phyloP scores from a whole-genome alignment of 1,284 basidiomycete species.

The Tilletia indica region DNA sequence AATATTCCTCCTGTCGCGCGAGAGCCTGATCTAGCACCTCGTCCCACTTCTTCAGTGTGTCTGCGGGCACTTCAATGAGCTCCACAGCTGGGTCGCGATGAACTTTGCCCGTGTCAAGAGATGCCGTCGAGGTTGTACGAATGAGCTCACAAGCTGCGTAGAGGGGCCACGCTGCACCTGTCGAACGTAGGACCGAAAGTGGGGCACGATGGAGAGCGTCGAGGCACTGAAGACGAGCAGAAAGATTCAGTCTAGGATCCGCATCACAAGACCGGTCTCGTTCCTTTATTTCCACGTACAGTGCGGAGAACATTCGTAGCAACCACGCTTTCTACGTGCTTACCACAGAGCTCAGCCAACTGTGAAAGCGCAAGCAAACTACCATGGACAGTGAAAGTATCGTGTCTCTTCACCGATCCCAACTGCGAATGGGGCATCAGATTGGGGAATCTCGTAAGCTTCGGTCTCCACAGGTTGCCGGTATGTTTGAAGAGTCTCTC shows the following conservation, averaged over 20 bases:
- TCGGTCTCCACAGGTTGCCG: neutral
- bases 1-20: constrained; percentile 66
- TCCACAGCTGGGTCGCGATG: neutral
- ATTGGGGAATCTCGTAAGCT: neutral
- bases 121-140: constrained; percentile 58
- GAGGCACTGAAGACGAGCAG: constrained; percentile 56
- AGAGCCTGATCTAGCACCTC: constrained; percentile 71
- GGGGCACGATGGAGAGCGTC: constrained; percentile 63
- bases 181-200: constrained; percentile 64
- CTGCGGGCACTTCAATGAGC: constrained; percentile 57
- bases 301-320: constrained; percentile 15
- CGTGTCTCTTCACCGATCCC: constrained; percentile 49
- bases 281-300: neutral
- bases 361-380: constrained; percentile 73
- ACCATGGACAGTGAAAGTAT: constrained; percentile 75
- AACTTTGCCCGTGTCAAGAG: neutral
- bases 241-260: neutral
- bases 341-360: constrained; percentile 64
- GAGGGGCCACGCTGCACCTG: constrained; percentile 73
- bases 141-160: constrained; percentile 73
- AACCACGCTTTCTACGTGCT: constrained; percentile 43
- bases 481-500: neutral
- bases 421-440: neutral
- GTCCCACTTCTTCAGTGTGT: constrained; percentile 61
- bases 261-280: neutral